These are phyloP conservation scores for Marchantia polymorpha DNA, from an alignment of 225 moss, liverwort and hornwort genomes.

Conservation along the genomic window DNA sequence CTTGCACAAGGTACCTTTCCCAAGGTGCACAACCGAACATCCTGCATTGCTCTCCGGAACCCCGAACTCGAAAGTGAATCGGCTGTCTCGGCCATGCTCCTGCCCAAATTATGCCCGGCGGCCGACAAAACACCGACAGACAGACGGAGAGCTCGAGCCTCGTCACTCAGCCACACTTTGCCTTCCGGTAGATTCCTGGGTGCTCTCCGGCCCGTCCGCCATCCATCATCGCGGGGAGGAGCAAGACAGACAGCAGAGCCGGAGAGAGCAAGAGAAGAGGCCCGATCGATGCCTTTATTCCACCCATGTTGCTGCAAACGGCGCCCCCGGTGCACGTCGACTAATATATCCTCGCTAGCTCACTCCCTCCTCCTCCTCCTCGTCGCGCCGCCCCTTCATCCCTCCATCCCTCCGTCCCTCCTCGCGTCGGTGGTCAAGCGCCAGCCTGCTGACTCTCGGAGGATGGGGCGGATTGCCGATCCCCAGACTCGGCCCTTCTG, in stretches of 20 bases:
- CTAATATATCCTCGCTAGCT: slow-evolving; percentile 16
- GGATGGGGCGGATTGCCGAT: neutral
- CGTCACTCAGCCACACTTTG: neutral
- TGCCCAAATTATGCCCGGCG: slow-evolving; percentile 11
- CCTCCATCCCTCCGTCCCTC: neutral
- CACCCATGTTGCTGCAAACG: slow-evolving; percentile 5
- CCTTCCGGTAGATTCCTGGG: neutral
- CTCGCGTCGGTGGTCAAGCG: neutral
- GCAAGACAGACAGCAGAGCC: neutral
- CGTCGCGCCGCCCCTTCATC: too few species aligned
- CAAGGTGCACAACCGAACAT: slow-evolving; percentile 15
- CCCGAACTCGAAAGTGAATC: neutral
- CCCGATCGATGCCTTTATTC: slow-evolving; percentile 13
- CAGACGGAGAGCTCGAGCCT: slow-evolving; percentile 9
- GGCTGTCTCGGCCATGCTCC: slow-evolving; percentile 5
- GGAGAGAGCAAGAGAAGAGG: slow-evolving; percentile 20
- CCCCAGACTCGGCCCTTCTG: slow-evolving; percentile 29
- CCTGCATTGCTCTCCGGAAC: slow-evolving; percentile 14
- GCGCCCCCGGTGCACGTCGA: neutral
- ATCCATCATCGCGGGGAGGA: neutral
- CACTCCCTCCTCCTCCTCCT: too few species aligned
- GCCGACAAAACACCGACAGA: slow-evolving; percentile 5
- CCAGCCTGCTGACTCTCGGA: neutral
- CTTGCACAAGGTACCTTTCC: slow-evolving; percentile 24
- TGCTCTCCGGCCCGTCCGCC: neutral